These are phyloP conservation scores for Sindora glabra DNA, from an alignment of 306 rosid genomes.

Conservation along the genomic window DNA sequence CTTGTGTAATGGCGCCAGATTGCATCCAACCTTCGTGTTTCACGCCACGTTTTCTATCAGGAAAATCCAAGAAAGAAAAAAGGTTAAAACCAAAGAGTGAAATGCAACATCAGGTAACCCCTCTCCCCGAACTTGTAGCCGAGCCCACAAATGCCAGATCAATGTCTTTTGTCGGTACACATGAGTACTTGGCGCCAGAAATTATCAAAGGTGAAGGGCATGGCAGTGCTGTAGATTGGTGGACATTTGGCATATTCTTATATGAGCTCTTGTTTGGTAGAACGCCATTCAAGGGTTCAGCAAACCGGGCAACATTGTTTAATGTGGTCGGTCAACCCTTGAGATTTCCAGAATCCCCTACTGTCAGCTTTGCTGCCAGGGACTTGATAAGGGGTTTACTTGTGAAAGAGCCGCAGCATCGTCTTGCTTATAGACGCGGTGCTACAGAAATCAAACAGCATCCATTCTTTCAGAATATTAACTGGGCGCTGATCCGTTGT, in stretches of 20 bases:
- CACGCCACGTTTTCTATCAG: conserved; percentile 46
- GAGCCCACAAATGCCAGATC: conserved; percentile 91
- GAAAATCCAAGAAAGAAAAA: conserved; percentile 62
- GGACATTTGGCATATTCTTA: conserved; percentile 96
- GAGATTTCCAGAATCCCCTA: conserved; percentile 80
- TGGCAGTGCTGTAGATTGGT: conserved; percentile 99
- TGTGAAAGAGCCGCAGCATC: conserved; percentile 95
- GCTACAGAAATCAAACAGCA: conserved; percentile 90
- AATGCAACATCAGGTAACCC: conserved; percentile 53
- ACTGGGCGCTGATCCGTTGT: conserved; percentile 97
- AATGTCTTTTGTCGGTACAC: conserved; percentile 96
- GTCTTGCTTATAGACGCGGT: conserved; percentile 90
- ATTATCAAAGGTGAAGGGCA: conserved; percentile 96
- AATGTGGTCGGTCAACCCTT: conserved; percentile 94
- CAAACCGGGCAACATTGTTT: conserved; percentile 75
- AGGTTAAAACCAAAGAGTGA: conserved; percentile 57
- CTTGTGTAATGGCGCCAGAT: conserved; percentile 71
- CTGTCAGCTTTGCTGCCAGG: conserved; percentile 92
- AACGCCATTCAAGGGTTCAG: conserved; percentile 90
- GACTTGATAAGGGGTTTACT: conserved; percentile 90
- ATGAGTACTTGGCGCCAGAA: conserved; percentile 94
- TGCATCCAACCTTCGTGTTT: conserved; percentile 85
- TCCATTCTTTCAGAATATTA: conserved; percentile 85
- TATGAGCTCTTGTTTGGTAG: conserved; percentile 89
- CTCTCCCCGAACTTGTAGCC: conserved; percentile 83